A percentile compares a stretch with the other conserved stretches of the same genome.
Conservation (phyloP, 257 asterid genomes). For the Knoxia roxburghii region DNA sequence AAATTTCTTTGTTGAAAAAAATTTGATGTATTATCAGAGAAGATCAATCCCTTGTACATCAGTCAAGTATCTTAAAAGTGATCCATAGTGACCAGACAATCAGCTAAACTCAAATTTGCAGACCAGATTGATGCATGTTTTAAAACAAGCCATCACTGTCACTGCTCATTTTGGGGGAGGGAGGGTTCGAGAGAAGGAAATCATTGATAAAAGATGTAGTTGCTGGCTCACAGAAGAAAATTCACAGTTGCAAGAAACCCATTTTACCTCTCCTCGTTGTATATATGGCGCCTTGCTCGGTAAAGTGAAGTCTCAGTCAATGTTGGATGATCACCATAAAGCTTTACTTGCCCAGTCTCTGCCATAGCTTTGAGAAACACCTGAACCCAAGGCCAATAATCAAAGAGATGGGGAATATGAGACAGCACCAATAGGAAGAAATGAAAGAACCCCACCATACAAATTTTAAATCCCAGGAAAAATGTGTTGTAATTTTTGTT, state of each 20-base stretch:
- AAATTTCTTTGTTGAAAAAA: background rate
- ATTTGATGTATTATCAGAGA: background rate
- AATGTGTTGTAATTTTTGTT: background rate
- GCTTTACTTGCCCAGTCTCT: constrained; percentile 86
- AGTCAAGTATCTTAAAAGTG: background rate
- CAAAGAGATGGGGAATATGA: background rate
- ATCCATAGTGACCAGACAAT: background rate
- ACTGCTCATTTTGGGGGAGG: too few species aligned
- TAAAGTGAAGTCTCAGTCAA: constrained; percentile 75
- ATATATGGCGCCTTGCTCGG: constrained; percentile 83
- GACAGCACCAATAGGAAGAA: background rate
- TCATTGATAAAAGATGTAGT: background rate
- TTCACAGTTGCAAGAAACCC: background rate
- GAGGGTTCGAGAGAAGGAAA: too few species aligned
- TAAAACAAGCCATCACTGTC: background rate
- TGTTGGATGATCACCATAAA: constrained; percentile 85
- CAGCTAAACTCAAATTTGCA: background rate
- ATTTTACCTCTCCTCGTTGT: constrained; percentile 75
- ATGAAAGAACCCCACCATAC: background rate
- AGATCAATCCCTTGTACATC: background rate
- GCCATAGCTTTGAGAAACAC: constrained; percentile 98
- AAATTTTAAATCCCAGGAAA: constrained; percentile 1
- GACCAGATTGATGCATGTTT: background rate
- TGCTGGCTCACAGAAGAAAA: background rate
- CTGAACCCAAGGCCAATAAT: constrained; percentile 29